Evolutionary conservation across 2,329 filamentous ascomycete species (phyloP), one percentile per base, ranked within the genome.

Genomic region (Blastomyces parvus): DNA sequence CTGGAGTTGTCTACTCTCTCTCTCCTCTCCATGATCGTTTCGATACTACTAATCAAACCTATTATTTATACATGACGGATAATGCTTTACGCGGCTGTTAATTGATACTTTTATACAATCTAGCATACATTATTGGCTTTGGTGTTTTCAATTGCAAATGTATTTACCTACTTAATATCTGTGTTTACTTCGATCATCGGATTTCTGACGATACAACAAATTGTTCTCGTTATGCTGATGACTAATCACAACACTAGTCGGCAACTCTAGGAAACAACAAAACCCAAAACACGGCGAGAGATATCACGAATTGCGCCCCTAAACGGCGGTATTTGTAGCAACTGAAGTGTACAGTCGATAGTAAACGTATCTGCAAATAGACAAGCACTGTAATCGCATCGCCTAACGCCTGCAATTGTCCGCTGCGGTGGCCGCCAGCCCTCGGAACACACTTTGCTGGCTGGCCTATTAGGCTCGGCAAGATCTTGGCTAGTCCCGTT

Each of bases 401-500:
- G 9, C 36, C 3, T 9, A 38, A 11, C 36, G 36, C 36, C 36
- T 38, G 36, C 36, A 38, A 38, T 13, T 38, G 36, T 38, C 1
- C 36, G 36, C 36, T 38, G 9, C 13, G 36, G 25, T 30, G 19
- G 50, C 3, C 17, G 11, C 33, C 14, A 38, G 36, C 33, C 33
- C 25, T 55, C 52, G 55, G 55, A 36, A 57, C 19, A 57, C 13
- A n/a, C 27, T 38, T 33, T n/a, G 65, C 67, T 66, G 68, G 68
- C 65, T 66, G 42, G 19, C 42, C 19, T 17, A 44, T 72, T 69
- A 68, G 58, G n/a, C 42, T 72, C 70, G 73, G 74, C 72, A 73
- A 71, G 73, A 74, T 75, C 72, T 82, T 9, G 82, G 88, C 55
- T 80, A 83, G 8, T 81, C 83, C 89, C 93, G 78, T 91, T 88